Percentiles rank a stretch among this genome's conserved stretches.
phyloP scores from a whole-genome alignment of 1,139 yeast species.

The Candida tropicalis region DNA sequence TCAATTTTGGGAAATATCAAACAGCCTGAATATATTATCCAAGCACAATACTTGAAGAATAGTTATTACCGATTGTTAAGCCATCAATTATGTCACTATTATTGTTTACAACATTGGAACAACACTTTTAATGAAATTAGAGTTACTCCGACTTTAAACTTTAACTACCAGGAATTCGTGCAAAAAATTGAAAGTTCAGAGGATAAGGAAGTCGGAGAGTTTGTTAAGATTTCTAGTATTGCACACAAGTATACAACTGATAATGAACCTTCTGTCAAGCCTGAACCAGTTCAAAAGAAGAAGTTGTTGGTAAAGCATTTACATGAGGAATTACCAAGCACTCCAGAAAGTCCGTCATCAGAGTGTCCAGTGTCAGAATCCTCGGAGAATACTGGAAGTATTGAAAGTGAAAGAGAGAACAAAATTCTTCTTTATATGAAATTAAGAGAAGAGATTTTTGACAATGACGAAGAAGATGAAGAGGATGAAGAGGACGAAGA shows the following conservation, averaged over 20 bases:
- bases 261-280: background rate
- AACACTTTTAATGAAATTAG: slow-evolving; percentile 28
- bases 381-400: slow-evolving; percentile 10
- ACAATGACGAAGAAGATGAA: slow-evolving; percentile 28
- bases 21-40: slow-evolving; percentile 22
- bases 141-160: slow-evolving; percentile 24
- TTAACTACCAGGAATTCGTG: slow-evolving; percentile 22
- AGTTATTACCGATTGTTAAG: slow-evolving; percentile 67
- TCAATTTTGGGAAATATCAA: slow-evolving; percentile 14
- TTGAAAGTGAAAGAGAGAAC: too few species aligned
- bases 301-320: slow-evolving; percentile 24
- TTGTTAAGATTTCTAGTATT: slow-evolving; percentile 16
- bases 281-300: slow-evolving; percentile 11
- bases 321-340: slow-evolving; percentile 1
- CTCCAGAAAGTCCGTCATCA: slow-evolving; percentile 11
- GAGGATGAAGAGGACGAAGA: slow-evolving; percentile 29
- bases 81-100: slow-evolving; percentile 72
- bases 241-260: slow-evolving; percentile 15
- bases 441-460: slow-evolving; percentile 49
- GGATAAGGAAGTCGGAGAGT: slow-evolving; percentile 8
- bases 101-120: slow-evolving; percentile 44
- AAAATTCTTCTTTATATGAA: slow-evolving; percentile 45
- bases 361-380: slow-evolving; percentile 12
- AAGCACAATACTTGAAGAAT: slow-evolving; percentile 50
- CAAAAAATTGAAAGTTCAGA: slow-evolving; percentile 10